Evolutionary conservation across 768 basidiomycete genomes (phyloP), one percentile per base, ranked within the genome.

Genomic region (Hygrocybe coccinea): DNA sequence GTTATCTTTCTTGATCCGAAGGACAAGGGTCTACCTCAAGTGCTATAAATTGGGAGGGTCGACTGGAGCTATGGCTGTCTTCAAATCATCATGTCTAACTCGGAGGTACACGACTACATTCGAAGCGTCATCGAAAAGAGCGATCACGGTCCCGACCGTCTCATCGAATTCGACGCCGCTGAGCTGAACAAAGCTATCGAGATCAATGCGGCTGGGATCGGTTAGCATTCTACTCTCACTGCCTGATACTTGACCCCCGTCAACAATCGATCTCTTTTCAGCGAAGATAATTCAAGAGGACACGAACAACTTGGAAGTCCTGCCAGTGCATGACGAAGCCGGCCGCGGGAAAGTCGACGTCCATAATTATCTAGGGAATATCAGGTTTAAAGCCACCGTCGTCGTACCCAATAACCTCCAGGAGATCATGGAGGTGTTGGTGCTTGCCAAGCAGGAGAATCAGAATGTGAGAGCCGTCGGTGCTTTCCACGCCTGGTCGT

Each of bases 401-500:
- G 24, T 4, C 17, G 37, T 2, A 25, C 50, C 50, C 9, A 9
- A 11, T 2, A 52, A 29, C 33, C 35, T 52, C 21, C 12, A 41
- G 5, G 50, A 52, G 37, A 34, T 52, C 22, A 24, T 41, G 50
- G 8, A 37, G 38, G 36, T 52, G 5, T 38, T 52, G 50, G 50
- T 34, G 21, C 2, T 3, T 37, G 50, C 50, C 2, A 52, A 52
- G 33, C 8, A 34, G n/a, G 50, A 52, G 50, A 52, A 52, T 3
- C 33, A 24, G 38, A 9, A 2, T 3, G 38, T 52, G n/a, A 52
- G 33, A 39, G 50, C 50, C 19, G 50, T 41, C 19, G 50, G 50
- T 12, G 38, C 22, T 39, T 38, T 52, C 15, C 37, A 52, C 24
- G 5, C 50, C 36, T 52, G 34, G 34, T 52, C 50, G 50, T 52